These are phyloP conservation scores for Pythium phragmitis DNA, from an alignment of 352 stramenopile species.

Conservation along the genomic window DNA sequence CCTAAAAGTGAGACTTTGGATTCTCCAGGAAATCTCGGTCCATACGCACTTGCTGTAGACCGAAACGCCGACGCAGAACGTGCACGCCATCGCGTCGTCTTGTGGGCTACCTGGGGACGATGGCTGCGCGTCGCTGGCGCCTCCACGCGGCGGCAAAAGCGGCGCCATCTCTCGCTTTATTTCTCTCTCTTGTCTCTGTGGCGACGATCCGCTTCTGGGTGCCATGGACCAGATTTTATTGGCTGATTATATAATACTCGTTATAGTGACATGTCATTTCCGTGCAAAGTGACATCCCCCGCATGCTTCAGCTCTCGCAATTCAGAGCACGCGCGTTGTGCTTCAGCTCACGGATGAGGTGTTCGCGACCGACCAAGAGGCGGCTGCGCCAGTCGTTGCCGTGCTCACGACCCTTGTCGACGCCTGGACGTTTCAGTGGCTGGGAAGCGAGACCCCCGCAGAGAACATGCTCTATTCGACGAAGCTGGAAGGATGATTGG, in stretches of 20 bases:
- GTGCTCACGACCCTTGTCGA: no score
- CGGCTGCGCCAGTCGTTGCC: no score
- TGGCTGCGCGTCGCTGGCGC: background rate
- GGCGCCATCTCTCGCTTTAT: constrained; percentile 11
- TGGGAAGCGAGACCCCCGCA: no score
- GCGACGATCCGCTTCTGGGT: background rate
- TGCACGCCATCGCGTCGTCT: constrained; percentile 30
- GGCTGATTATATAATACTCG: background rate
- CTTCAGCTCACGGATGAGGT: no score
- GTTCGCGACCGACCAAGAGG: no score
- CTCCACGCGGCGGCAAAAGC: constrained; percentile 14
- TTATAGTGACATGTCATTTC: no score
- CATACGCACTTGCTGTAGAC: constrained; percentile 67
- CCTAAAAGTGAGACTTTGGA: background rate
- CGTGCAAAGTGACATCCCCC: no score
- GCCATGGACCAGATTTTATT: background rate
- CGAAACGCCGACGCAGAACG: constrained; percentile 58
- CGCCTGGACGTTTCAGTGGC: no score
- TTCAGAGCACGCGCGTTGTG: no score
- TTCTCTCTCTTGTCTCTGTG: background rate
- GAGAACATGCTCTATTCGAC: no score
- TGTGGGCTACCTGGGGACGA: background rate
- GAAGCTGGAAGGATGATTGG: no score
- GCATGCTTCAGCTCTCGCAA: no score
- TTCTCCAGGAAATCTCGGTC: background rate